Percentiles rank a stretch among this genome's conserved stretches.
phyloP scores from a whole-genome alignment of 2,329 filamentous ascomycete genomes.

The Epichloe baconii region DNA sequence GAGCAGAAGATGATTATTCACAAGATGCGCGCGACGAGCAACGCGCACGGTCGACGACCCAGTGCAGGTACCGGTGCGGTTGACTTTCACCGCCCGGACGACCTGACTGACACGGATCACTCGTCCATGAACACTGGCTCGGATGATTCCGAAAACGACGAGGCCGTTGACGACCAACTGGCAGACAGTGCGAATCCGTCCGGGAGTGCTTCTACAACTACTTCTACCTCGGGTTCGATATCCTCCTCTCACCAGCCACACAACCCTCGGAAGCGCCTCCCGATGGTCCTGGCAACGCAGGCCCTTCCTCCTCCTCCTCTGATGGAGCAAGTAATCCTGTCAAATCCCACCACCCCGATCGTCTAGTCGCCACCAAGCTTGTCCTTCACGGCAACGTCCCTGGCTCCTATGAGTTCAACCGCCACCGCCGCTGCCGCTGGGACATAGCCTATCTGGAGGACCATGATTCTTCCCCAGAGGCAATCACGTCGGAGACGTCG shows the following conservation, averaged over 20 bases:
- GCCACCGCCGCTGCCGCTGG: conserved; percentile 84
- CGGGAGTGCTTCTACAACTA: conserved; percentile 93
- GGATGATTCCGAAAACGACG: conserved; percentile 51
- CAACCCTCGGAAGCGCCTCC: conserved; percentile 49
- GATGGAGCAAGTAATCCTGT: conserved; percentile 18
- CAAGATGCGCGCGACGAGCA: conserved; percentile 43
- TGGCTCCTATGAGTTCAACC: conserved; percentile 92
- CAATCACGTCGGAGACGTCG: conserved; percentile 60
- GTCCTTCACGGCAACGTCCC: conserved; percentile 90
- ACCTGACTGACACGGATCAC: conserved; percentile 59
- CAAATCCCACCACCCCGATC: conserved; percentile 38
- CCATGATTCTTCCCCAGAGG: conserved; percentile 25
- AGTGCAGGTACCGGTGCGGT: conserved; percentile 25
- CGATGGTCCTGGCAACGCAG: conserved; percentile 8
- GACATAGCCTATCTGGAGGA: conserved; percentile 46
- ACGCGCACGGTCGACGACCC: conserved; percentile 34
- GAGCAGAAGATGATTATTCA: conserved; percentile 84
- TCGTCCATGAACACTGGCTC: conserved; percentile 60
- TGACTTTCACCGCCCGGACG: conserved; percentile 36
- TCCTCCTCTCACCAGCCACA: conserved; percentile 71
- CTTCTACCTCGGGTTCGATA: conserved; percentile 88
- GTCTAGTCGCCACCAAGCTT: conserved; percentile 79
- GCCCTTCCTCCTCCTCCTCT: conserved; percentile 3
- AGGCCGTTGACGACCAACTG: conserved; percentile 45
- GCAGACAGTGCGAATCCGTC: conserved; percentile 36